Evolutionary conservation across 208 protist species (phyloP).

Genomic region (Trypanosoma conorhini): DNA sequence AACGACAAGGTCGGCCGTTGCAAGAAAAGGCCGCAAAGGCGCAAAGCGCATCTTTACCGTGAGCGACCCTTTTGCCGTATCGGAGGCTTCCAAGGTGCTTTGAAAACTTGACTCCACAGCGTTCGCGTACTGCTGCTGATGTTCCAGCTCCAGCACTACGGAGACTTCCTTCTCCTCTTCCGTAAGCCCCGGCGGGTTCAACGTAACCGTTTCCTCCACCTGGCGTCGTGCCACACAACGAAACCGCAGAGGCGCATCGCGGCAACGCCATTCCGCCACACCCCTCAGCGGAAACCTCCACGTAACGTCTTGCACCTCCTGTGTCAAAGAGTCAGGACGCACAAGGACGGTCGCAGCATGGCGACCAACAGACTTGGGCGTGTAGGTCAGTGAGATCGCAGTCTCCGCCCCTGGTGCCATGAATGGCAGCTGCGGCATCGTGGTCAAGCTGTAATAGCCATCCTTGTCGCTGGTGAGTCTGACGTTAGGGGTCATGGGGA

Average conservation of each 20-base stretch:
- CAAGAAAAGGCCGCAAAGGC: slow-evolving; percentile 80
- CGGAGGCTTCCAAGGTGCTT: slow-evolving; percentile 34
- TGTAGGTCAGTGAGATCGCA: slow-evolving; percentile 64
- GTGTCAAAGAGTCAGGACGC: slow-evolving; percentile 26
- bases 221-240: slow-evolving; percentile 62
- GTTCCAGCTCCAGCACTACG: slow-evolving; percentile 46
- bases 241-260: slow-evolving; percentile 43
- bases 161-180: slow-evolving; percentile 27
- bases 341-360: slow-evolving; percentile 63
- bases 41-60: slow-evolving; percentile 60
- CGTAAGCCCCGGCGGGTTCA: slow-evolving; percentile 50
- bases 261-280: slow-evolving; percentile 70
- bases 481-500: slow-evolving; percentile 36
- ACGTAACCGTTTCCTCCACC: slow-evolving; percentile 44
- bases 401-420: slow-evolving; percentile 46
- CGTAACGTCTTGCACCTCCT: slow-evolving; percentile 39
- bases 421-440: slow-evolving; percentile 8
- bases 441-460: slow-evolving; percentile 38
- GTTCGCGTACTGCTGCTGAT: slow-evolving; percentile 43
- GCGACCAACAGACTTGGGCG: slow-evolving; percentile 58
- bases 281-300: slow-evolving; percentile 87
- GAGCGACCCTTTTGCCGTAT: slow-evolving; percentile 35
- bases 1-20: slow-evolving; percentile 68
- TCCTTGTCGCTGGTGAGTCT: slow-evolving; percentile 31
- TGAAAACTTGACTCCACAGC: slow-evolving; percentile 40